These are phyloP conservation scores for Ensete ventricosum DNA, from an alignment of 176 grass and related monocot species.

Conservation along the genomic window DNA sequence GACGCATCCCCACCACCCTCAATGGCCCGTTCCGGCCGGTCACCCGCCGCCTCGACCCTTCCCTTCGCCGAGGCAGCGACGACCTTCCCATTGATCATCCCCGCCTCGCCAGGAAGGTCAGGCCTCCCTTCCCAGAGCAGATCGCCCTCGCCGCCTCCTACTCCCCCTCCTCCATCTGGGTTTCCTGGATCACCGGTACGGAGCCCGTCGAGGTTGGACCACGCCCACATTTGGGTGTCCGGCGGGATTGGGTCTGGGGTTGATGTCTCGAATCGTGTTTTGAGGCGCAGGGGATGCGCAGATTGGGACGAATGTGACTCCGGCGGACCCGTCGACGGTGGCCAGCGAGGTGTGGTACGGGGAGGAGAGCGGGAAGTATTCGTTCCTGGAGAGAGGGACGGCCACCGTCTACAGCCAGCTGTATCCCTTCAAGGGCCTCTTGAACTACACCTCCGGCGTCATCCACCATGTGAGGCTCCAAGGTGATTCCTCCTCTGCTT, in stretches of 20 bases:
- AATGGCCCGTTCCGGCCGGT: constrained; percentile 59
- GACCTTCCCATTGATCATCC: constrained; percentile 56
- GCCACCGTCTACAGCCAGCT: constrained; percentile 80
- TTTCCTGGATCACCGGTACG: constrained; percentile 70
- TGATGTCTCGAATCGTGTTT: neutral
- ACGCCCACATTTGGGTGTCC: neutral
- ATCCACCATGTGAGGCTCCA: constrained; percentile 75
- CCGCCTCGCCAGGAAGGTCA: constrained; percentile 34
- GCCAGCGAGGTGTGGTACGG: constrained; percentile 70
- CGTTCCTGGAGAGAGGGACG: constrained; percentile 28
- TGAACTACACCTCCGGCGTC: constrained; percentile 77
- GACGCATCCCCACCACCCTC: constrained; percentile 59
- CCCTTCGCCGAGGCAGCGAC: constrained; percentile 62
- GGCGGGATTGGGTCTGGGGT: no score
- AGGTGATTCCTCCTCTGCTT: constrained; percentile 16
- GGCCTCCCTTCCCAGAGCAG: constrained; percentile 64
- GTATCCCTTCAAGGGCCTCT: constrained; percentile 69
- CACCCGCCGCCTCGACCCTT: constrained; percentile 49
- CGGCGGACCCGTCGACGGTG: constrained; percentile 45
- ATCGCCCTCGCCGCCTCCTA: constrained; percentile 61
- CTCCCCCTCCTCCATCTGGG: constrained; percentile 49
- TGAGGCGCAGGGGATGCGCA: constrained; percentile 32
- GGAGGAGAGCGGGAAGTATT: constrained; percentile 30
- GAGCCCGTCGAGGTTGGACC: neutral
- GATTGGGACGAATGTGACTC: constrained; percentile 33